phyloP scores from a whole-genome alignment of 2,329 filamentous ascomycete species.

The Pseudovirgaria hyperparasitica region DNA sequence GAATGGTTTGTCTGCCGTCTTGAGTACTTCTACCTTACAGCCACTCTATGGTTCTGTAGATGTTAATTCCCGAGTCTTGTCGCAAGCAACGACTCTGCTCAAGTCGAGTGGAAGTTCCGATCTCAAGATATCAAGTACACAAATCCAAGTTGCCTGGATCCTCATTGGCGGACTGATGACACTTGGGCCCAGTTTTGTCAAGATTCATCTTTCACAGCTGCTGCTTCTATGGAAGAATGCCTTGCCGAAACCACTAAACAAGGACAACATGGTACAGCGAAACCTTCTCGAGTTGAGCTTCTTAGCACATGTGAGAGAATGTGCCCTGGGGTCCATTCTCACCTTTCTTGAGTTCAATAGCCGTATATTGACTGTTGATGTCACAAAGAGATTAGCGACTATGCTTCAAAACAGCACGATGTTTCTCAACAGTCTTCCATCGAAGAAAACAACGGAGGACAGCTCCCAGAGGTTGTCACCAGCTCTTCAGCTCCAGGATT shows the following conservation, averaged over 20 bases:
- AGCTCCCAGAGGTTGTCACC: slow-evolving; percentile 71
- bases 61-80: slow-evolving; percentile 81
- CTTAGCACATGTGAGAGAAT: slow-evolving; percentile 86
- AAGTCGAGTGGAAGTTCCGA: slow-evolving; percentile 90
- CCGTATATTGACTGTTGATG: slow-evolving; percentile 80
- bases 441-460: slow-evolving; percentile 77
- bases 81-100: slow-evolving; percentile 80
- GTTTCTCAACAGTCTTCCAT: slow-evolving; percentile 74
- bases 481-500: slow-evolving; percentile 75
- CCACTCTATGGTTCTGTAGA: slow-evolving; percentile 92
- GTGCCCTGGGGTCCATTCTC: slow-evolving; percentile 78
- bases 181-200: slow-evolving; percentile 93
- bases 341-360: slow-evolving; percentile 91
- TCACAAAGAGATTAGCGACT: slow-evolving; percentile 78
- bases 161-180: slow-evolving; percentile 94
- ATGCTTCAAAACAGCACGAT: slow-evolving; percentile 93
- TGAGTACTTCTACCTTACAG: slow-evolving; percentile 78
- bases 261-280: slow-evolving; percentile 75
- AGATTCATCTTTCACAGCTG: slow-evolving; percentile 91
- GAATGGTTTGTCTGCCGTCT: slow-evolving; percentile 76
- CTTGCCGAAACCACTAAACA: slow-evolving; percentile 82
- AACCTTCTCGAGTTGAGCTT: slow-evolving; percentile 85
- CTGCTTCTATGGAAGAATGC: slow-evolving; percentile 96
- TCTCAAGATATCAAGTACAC: slow-evolving; percentile 77
- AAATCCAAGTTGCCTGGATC: slow-evolving; percentile 97